A percentile compares a stretch with the other conserved stretches of the same genome.
These are phyloP conservation scores for Blattamonas nauphoetae DNA, from an alignment of 78 protist species.

Conservation along the genomic window DNA sequence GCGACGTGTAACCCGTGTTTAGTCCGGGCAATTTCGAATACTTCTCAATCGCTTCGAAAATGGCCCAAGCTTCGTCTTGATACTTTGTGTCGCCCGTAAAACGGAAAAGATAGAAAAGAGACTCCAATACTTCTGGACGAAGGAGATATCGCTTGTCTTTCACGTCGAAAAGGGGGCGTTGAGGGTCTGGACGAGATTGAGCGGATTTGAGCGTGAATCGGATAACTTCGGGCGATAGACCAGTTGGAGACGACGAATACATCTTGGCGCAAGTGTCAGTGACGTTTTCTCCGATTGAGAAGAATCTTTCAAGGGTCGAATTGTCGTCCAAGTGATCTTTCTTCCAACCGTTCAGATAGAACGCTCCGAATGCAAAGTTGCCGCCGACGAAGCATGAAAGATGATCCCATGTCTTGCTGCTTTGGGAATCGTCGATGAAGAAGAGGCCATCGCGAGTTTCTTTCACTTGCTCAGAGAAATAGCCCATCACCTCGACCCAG, in stretches of 20 bases:
- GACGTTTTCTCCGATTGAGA: not conserved
- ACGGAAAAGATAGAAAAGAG: not conserved
- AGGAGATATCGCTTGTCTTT: not conserved
- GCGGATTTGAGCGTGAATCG: not conserved
- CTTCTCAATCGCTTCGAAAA: not conserved
- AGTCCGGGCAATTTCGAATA: not conserved
- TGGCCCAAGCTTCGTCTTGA: not conserved
- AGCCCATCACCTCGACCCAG: not conserved
- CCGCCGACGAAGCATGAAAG: not conserved
- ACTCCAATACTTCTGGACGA: not conserved
- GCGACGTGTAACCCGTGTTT: not conserved
- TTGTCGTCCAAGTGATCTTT: not conserved
- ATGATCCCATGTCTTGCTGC: not conserved
- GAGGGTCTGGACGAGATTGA: not conserved
- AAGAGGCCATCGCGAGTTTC: not conserved
- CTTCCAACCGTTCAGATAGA: not conserved
- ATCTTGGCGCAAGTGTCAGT: not conserved
- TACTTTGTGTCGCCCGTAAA: not conserved
- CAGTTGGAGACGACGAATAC: not conserved
- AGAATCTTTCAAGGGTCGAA: not conserved
- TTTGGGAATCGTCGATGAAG: not conserved
- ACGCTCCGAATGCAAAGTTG: not conserved
- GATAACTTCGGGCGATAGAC: not conserved
- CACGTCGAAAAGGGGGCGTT: too few relatives aligned
- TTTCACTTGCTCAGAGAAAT: not conserved